Evolutionary conservation across 371 early-diverging fungal species (phyloP), one percentile per base, ranked within the genome.

Genomic region (Rhizomucor miehei): DNA sequence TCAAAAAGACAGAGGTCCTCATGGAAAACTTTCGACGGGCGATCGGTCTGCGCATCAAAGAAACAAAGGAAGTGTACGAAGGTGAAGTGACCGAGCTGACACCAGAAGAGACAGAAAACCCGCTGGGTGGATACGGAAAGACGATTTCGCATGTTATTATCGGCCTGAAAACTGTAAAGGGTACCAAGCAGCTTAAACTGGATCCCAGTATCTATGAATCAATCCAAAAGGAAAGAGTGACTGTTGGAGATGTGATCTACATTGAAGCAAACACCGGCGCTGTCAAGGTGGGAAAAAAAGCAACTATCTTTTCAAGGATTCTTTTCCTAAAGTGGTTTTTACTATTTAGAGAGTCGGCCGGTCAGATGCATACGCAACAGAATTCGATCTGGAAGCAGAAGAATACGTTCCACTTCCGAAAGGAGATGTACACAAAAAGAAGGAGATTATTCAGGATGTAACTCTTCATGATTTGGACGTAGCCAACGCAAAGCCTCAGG

Each of bases 1-100:
- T 98, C 56, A 98, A 98, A 70, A 99, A 99, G 80, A 97, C 98
- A 6, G 99, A 98, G 68, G 93, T 95, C 12, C 77, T 99, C 47
- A 98, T 95, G 95, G 98, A 99, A 63, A 97, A 95, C 81, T 96
- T 99, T 69, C 84, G 99, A 51, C 81, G 97, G 51, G 92, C 98
- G 17, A 97, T 99, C 62, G 97, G 94, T 77, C 75, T 99, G 47
- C 85, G 95, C 25, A 94, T 99, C 70, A 97, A 98, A 77, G 99
- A 99, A 67, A 91, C 91, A 48, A 95, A 97, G 71, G 95, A 97
- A 73, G 97, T 99, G 3, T 97, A 98, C 65, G 99, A 99, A 76
- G 99, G 99, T 54, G 99, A 99, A 75, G 98, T 99, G 43, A 96
- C 95, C 3, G 97, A 99, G 63, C 71, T 99, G 38, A 90, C 92